Base-by-base conservation (phyloP, 805 yeast species). In the Tetrapisispora phaffii region DNA sequence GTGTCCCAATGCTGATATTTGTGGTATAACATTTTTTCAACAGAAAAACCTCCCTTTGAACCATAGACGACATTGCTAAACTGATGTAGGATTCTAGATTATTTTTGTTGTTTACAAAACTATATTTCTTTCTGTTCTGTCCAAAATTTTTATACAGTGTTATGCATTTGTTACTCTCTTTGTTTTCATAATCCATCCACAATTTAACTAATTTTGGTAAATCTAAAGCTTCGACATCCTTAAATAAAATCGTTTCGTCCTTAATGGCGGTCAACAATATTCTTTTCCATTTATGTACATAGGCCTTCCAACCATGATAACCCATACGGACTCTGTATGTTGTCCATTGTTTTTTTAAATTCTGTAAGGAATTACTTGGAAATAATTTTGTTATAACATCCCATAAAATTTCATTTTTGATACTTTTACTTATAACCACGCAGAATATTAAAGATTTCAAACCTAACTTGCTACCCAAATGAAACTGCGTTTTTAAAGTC, bases 381-480 rank as follows among this genome's bases (percentile, higher is more conserved):
- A 84, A 74, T 6, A 76, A 58, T 0, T 55, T 56, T 0, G 82
- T 70, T 7, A 88, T 78, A 31, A 70, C 62, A 0, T 71, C 72
- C 83, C 94, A 88, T 47, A 78, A 80, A 33, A 85, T 81, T 15
- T 76, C 76, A 37, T 75, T 71, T 16, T 63, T 70, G 34, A 83
- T 71, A 15, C 88, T 74, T 49, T 81, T 79, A 4, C 82, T 75
- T 17, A 85, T 80, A 12, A 83, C 77, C 13, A 82, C 82, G 2
- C 81, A 73, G 48, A 85, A 72, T 51, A 79, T 75, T 34, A 87
- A 66, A 2, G 70, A 66, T 20, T 79, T 74, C 1, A 76, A 69
- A 47, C 82, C 82, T 5, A 67, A 52, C 39, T 69, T 67, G 26
- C 67, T 59, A 2, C 61, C 60, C 17, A 60, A 48, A 36, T 59